These are phyloP conservation scores for Solanum rostratum DNA, from an alignment of 257 asterid genomes.

Conservation along the genomic window DNA sequence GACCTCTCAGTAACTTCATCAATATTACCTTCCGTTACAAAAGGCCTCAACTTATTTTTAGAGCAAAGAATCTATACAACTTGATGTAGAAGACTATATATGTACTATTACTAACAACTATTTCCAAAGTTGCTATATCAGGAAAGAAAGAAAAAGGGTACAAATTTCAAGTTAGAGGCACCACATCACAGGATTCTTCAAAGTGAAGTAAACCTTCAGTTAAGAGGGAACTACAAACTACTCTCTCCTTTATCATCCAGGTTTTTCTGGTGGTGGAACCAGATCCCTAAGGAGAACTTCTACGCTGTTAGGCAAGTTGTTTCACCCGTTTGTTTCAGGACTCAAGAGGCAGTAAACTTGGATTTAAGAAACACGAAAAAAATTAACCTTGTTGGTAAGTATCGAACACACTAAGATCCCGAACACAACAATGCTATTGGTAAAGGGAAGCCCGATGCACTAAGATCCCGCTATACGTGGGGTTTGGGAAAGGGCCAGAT, in stretches of 20 bases:
- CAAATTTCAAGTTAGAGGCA: background rate
- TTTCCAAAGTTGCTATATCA: background rate
- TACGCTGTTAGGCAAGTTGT: background rate
- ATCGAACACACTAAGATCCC: background rate
- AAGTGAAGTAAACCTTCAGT: background rate
- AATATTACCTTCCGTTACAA: background rate
- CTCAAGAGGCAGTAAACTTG: background rate
- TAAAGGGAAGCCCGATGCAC: background rate
- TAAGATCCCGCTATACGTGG: background rate
- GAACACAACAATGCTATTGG: background rate
- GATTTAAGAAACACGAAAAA: background rate
- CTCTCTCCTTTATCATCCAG: background rate
- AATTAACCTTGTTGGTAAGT: background rate
- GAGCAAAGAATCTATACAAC: background rate
- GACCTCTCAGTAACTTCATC: background rate
- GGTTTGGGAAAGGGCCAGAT: background rate
- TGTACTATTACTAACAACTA: background rate
- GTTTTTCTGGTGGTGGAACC: background rate
- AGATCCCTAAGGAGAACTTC: background rate
- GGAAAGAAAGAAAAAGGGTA: background rate
- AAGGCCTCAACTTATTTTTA: background rate
- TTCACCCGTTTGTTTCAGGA: background rate
- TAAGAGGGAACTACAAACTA: background rate
- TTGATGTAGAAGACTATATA: background rate
- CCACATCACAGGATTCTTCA: background rate